Evolutionary conservation across 2,329 filamentous ascomycete species (phyloP).

Genomic region (Aspergillus unguis): DNA sequence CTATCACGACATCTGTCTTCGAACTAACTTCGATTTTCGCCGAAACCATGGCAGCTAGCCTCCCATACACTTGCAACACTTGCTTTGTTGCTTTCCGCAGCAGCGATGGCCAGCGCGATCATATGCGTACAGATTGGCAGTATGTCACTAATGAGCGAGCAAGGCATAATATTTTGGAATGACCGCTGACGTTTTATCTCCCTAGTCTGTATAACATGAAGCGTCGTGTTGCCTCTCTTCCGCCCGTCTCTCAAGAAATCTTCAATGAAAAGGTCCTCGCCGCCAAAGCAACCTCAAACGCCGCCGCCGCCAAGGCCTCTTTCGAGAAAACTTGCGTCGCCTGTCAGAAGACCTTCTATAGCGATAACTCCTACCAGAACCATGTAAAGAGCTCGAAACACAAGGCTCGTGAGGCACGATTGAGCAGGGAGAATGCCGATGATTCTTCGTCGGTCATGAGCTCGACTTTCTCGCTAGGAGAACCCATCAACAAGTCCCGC

Average conservation of each 20-base stretch:
- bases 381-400: constrained; percentile 91
- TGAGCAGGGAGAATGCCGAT: constrained; percentile 52
- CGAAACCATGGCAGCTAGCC: constrained; percentile 47
- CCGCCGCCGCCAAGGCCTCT: constrained; percentile 80
- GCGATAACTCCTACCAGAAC: constrained; percentile 92
- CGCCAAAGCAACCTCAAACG: constrained; percentile 77
- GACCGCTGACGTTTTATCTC: constrained; percentile 1
- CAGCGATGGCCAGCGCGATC: constrained; percentile 84
- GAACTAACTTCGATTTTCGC: not conserved
- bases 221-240: constrained; percentile 83
- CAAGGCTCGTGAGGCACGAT: constrained; percentile 61
- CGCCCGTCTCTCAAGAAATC: constrained; percentile 84
- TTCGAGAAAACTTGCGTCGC: constrained; percentile 79
- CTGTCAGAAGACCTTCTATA: constrained; percentile 92
- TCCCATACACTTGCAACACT: constrained; percentile 97
- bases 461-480: constrained; percentile 86
- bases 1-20: not conserved
- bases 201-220: constrained; percentile 89
- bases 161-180: not conserved
- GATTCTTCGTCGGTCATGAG: constrained; percentile 80
- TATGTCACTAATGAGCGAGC: constrained; percentile 50
- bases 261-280: constrained; percentile 96
- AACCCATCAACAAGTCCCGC: constrained; percentile 59
- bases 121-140: constrained; percentile 99
- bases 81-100: constrained; percentile 96